Evolutionary conservation across 225 moss, liverwort and hornwort species (phyloP), one percentile per base, ranked within the genome.

Genomic region (Anthoceros angustus): DNA sequence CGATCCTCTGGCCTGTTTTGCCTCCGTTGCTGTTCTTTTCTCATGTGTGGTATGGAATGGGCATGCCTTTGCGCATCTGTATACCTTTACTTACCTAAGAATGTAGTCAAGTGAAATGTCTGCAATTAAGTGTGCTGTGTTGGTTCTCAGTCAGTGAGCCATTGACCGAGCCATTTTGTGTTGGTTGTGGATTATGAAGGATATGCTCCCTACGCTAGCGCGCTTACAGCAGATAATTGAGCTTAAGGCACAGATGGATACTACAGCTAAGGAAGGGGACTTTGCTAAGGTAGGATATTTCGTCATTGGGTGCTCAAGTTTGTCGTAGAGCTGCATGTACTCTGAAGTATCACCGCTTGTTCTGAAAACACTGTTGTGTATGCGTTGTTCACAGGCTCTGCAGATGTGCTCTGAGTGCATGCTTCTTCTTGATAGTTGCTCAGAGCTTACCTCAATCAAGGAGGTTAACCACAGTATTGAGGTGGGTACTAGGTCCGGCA

Each of bases 191-290:
- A 1, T 32, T 12, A 18, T 55, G 55, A 18, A 98, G 91, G 87
- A 87, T 77, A 78, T 99, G 73, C 82, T 86, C 72, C 89, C 92
- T 67, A 77, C 89, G 69, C 73, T 99, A 73, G 98, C 89, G 74
- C 80, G 92, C 70, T 68, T 99, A 68, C 92, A 89, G 62, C 74
- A 79, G 63, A 85, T 92, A 38, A 76, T 87, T 74, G 89, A 99
- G 67, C 87, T 86, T 18, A 99, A 87, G 78, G 82, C 89, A 46
- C 86, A 75, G 61, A 75, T 99, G 45, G 82, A 89, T 64, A 68
- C 45, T 68, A 78, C 80, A 67, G 79, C 78, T 25, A 80, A 92
- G 62, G 79, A 84, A 41, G 89, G 86, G 46, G 70, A 92, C 71
- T 92, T 75, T 82, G 84, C 83, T 12, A 83, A 84, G 70, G 95